Base-by-base conservation (phyloP, 2,329 filamentous ascomycete species). In the Ceratocystis albifundus region DNA sequence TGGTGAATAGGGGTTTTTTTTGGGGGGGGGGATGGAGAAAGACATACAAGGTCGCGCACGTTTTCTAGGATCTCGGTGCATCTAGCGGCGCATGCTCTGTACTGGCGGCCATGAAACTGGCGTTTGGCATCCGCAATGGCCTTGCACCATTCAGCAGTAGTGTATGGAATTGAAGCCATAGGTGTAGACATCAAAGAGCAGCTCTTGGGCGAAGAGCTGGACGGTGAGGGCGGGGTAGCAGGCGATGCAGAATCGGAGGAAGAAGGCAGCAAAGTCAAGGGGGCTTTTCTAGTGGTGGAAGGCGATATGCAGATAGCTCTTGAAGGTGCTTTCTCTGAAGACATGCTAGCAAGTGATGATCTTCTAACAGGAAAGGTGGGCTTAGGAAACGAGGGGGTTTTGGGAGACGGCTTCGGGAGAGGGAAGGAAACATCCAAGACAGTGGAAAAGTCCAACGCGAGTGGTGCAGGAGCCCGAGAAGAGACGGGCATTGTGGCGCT, bases 31-130 rank as follows among this genome's bases (percentile, higher is more conserved):
- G 22, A 4, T 15, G 32, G 3, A 4, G 74, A 30, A 59, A 2
- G 22, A 74, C 77, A 73, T 74, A 80, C 79, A 63, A 71, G 71
- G 62, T 80, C 75, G 69, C 77, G 78, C 62, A 80, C 73, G 66
- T 76, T 78, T 53, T 79, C 77, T 44, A 85, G 72, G 46, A 84
- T 78, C 70, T 84, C 80, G 61, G 75, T 76, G 72, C 82, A 85
- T 57, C 78, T 75, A 32, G 78, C 74, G 48, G 79, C 79, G 73
- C 83, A 85, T 6, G 79, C 77, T 8, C 80, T 78, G 70, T 82
- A 84, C 66, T 78, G 77, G 66, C 76, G 77, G 70, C 76, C 77
- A 22, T 79, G 69, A 69, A 83, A 83, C 67, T 81, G 79, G 62
- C 75, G 74, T 76, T 84, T 85, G 69, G 84, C 76, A 46, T 84